Conservation (phyloP, 257 asterid genomes). For the Craterostigma plantagineum region DNA sequence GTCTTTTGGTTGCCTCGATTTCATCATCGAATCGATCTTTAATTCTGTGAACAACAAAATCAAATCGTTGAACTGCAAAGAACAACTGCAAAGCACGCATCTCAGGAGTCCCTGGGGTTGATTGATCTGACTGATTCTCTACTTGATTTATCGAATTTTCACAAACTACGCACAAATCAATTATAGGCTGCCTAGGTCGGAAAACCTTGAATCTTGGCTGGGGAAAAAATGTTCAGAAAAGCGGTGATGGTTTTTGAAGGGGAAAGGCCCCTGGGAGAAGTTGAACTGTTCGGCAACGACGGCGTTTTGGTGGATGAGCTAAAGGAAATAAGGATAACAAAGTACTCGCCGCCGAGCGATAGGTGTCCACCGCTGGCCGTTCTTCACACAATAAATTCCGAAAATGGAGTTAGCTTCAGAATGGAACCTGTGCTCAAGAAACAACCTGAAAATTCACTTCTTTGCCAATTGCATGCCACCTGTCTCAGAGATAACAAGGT, state of each 20-base stretch:
- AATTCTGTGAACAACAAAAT: no score
- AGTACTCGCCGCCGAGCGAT: conserved; percentile 68
- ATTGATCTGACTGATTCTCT: no score
- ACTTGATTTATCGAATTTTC: no score
- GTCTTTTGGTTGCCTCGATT: no score
- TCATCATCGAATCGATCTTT: no score
- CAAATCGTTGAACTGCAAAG: no score
- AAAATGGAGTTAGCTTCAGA: conserved; percentile 52
- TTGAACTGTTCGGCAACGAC: conserved; percentile 43
- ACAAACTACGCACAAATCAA: no score
- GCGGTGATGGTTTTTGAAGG: conserved; percentile 48
- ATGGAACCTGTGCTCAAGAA: conserved; percentile 45
- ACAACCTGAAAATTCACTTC: conserved; percentile 42
- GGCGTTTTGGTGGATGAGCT: conserved; percentile 29
- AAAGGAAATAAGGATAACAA: conserved; percentile 61
- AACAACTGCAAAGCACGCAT: no score
- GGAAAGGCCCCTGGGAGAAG: conserved; percentile 66
- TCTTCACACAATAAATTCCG: conserved; percentile 40
- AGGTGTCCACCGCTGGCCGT: conserved; percentile 92
- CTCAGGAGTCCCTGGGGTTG: no score
- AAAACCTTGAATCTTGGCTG: background rate
- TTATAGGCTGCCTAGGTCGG: no score
- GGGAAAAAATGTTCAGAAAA: conserved; percentile 24
- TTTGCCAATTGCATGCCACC: conserved; percentile 59
- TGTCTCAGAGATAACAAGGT: conserved; percentile 98